phyloP scores from a whole-genome alignment of 306 rosid genomes.

The Boehmeria nivea region DNA sequence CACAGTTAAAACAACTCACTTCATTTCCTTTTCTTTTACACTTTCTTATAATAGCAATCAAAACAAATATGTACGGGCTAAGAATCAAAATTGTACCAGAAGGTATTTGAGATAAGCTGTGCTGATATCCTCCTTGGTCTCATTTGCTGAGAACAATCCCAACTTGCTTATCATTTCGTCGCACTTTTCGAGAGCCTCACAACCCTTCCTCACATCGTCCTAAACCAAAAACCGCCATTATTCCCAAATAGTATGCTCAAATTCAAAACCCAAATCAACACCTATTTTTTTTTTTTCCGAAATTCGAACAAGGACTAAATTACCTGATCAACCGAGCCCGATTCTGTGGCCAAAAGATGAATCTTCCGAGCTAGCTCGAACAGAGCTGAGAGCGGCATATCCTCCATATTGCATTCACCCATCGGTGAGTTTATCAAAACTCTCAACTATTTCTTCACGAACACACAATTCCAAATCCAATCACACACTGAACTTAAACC shows the following conservation, averaged over 20 bases:
- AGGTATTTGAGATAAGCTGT: slow-evolving; percentile 74
- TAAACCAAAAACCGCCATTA: slow-evolving; percentile 20
- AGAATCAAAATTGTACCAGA: slow-evolving; percentile 43
- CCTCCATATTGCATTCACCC: slow-evolving; percentile 53
- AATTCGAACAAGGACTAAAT: too few relatives aligned
- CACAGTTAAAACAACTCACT: neutral
- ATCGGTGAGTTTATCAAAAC: slow-evolving; percentile 1
- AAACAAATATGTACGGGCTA: neutral
- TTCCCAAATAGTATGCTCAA: too few relatives aligned
- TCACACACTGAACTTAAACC: neutral
- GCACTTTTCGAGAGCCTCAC: slow-evolving; percentile 52
- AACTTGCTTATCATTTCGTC: slow-evolving; percentile 78
- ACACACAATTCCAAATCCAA: too few relatives aligned
- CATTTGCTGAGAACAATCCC: slow-evolving; percentile 79
- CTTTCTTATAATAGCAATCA: neutral
- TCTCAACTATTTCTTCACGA: too few relatives aligned
- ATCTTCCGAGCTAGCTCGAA: slow-evolving; percentile 83
- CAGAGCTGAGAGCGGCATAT: slow-evolving; percentile 63
- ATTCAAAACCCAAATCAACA: neutral
- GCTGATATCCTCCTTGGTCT: slow-evolving; percentile 87
- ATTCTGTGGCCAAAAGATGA: slow-evolving; percentile 57
- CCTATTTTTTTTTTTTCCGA: neutral
- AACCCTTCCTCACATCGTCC: slow-evolving; percentile 68
- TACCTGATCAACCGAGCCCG: slow-evolving; percentile 65
- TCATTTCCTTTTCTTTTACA: too few relatives aligned